Conservation (phyloP, 176 grass and related monocot genomes). For the Raddia distichophylla region DNA sequence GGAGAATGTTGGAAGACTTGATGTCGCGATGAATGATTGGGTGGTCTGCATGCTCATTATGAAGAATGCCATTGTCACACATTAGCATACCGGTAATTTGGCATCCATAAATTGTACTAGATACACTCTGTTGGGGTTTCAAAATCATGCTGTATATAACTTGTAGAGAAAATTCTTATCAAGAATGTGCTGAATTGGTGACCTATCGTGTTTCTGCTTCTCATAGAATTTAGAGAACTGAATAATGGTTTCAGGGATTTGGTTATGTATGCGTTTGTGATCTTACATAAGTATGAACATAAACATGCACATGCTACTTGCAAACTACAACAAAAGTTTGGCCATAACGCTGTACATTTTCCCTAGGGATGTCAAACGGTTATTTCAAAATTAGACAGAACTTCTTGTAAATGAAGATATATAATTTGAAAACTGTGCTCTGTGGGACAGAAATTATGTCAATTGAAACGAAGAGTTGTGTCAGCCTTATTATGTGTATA, state of each 20-base stretch:
- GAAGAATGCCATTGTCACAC: not conserved
- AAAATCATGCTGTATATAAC: not conserved
- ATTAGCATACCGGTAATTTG: constrained; percentile 15
- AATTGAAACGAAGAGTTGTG: not conserved
- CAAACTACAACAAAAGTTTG: not conserved
- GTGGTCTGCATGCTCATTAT: constrained; percentile 53
- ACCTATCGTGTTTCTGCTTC: not conserved
- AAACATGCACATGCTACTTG: not conserved
- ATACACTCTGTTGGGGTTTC: not conserved
- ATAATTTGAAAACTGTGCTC: not conserved
- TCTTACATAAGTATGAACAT: not conserved
- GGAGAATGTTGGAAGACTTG: constrained; percentile 90
- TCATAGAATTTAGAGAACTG: constrained; percentile 16
- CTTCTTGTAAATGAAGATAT: not conserved
- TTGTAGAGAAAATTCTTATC: not conserved
- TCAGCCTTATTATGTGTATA: not conserved
- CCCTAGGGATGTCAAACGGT: not conserved
- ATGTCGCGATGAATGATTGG: constrained; percentile 97
- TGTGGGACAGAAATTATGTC: not conserved
- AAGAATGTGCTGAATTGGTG: not conserved
- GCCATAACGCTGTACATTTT: not conserved
- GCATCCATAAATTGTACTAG: not conserved
- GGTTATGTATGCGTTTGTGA: not conserved
- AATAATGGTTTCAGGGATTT: not conserved
- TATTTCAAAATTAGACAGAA: not conserved